Evolutionary conservation across 768 basidiomycete genomes (phyloP), one percentile per base, ranked within the genome.

Genomic region (Fibroporia radiculosa): DNA sequence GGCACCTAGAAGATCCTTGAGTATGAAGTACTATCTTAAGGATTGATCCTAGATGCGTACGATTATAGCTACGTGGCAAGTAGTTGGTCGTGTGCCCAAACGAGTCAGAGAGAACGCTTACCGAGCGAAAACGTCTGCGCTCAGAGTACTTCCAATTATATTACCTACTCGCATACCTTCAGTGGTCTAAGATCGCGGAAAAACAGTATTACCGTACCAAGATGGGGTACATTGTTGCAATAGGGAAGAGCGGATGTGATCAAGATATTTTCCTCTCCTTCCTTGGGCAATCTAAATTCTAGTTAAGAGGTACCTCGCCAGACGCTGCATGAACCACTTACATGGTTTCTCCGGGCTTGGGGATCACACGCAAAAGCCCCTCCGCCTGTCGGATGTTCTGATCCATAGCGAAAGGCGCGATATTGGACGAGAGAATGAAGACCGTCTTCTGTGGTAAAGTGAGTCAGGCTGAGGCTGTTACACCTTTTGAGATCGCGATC

Each of bases 191-290:
- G 20, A 51, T 32, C 46, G 18, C 39, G 43, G 50, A 4, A 37
- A 49, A 42, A 48, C 47, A 54, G 41, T 45, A 25, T 16, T 18
- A 49, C 34, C 74, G 55, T 60, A 80, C 93, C 93, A 34, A 96
- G 77, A 72, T 97, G 93, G 20, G 95, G 93, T 10, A 96, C 93
- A 57, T 97, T 97, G 63, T 97, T 97, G 64, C 91, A 92, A 60
- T 93, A 93, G 1, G 96, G 96, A 45, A 99, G 68, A 28, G 96
- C 93, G 51, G 92, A 96, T 10, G 96, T 97, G 54, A 99, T 82
- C 23, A 99, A 70, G 33, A 93, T 70, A 59, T 98, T 99, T 44
- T 72, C 71, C 64, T 93, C 84, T 36, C 93, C 95, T 35, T 82
- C 74, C 62, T 84, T 82, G 10, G 96, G 96, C 32, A 84, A 62